phyloP scores from a whole-genome alignment of 1,284 basidiomycete species.

The Ceratorhiza oryzae-sativae region DNA sequence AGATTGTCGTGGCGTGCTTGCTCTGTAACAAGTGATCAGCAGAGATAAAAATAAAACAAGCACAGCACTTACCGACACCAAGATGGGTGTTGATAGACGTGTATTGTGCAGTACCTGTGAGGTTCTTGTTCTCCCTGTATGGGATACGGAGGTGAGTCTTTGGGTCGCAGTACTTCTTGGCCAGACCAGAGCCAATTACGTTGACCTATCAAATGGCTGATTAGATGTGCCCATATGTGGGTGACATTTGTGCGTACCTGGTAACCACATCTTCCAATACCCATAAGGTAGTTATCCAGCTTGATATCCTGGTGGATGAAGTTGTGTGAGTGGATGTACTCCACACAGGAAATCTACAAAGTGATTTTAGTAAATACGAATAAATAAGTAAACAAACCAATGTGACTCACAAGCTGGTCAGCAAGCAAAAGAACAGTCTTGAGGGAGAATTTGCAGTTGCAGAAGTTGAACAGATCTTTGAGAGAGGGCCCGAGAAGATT shows the following conservation, averaged over 20 bases:
- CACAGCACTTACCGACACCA: slow-evolving; percentile 66
- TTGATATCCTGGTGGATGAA: slow-evolving; percentile 99
- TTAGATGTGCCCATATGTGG: not conserved
- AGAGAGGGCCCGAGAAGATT: slow-evolving; percentile 97
- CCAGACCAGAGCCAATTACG: slow-evolving; percentile 98
- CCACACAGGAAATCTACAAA: slow-evolving; percentile 92
- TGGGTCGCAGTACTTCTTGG: slow-evolving; percentile 99
- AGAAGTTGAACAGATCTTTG: slow-evolving; percentile 99
- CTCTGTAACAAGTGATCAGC: slow-evolving; percentile 54
- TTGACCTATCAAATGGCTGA: slow-evolving; percentile 69
- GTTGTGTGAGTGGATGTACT: slow-evolving; percentile 99
- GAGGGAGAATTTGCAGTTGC: slow-evolving; percentile 96
- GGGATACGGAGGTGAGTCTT: slow-evolving; percentile 99
- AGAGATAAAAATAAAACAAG: not conserved
- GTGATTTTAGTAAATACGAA: not conserved
- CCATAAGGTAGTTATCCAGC: slow-evolving; percentile 99
- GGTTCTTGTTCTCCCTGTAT: slow-evolving; percentile 99
- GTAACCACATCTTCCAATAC: slow-evolving; percentile 98
- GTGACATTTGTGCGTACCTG: slow-evolving; percentile 56
- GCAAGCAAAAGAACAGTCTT: slow-evolving; percentile 98
- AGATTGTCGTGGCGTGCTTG: slow-evolving; percentile 96
- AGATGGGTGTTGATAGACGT: slow-evolving; percentile 99
- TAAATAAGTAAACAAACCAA: slow-evolving; percentile 7
- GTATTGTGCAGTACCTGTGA: slow-evolving; percentile 98
- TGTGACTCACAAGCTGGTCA: slow-evolving; percentile 84